Evolutionary conservation across 169 alveolate species (phyloP), one percentile per base, ranked within the genome.

Genomic region (Plasmodium gonderi): DNA sequence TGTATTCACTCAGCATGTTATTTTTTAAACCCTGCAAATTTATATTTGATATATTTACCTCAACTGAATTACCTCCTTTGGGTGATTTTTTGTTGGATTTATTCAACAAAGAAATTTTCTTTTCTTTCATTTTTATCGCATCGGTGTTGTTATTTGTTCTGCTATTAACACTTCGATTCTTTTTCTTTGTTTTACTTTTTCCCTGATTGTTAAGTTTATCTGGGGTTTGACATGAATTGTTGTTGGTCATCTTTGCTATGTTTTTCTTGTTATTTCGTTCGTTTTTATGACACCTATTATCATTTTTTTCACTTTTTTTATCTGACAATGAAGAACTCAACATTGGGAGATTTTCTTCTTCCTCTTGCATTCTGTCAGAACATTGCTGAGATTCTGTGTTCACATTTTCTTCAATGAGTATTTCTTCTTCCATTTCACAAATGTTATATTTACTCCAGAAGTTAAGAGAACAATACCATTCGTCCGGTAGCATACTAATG

Each of bases 381-480:
- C 29, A 40, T 3, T 44, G 74, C n/a, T 26, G 12, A 5, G n/a
- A 23, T 49, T 72, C 82, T 23, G 20, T 1, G 65, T 33, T 68
- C 7, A 26, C 29, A 47, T 45, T 83, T 47, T 83, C 92, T 26
- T 83, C 92, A 44, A 83, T 6, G n/a, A 40, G 64, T 51, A 79
- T 45, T 67, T 89, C 93, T 54, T 89, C 93, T 54, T 78, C 91
- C 64, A 77, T 36, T n/a, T 76, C 85, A 38, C 93, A 89, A 17
- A 38, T 79, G 44, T 78, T 79, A 78, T 79, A 89, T 9, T 23
- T 54, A 17, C 60, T 89, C 97, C 97, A 95, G 33, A 95, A 85
- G 78, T 95, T 95, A 23, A 95, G 67, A 23, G 92, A 45, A 67
- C 97, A 95, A n/a, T 91, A 94, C 97, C 97, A 95, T n/a, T 91